Evolutionary conservation across 1,284 basidiomycete species (phyloP), one percentile per base, ranked within the genome.

Genomic region (Papiliotrema flavescens): DNA sequence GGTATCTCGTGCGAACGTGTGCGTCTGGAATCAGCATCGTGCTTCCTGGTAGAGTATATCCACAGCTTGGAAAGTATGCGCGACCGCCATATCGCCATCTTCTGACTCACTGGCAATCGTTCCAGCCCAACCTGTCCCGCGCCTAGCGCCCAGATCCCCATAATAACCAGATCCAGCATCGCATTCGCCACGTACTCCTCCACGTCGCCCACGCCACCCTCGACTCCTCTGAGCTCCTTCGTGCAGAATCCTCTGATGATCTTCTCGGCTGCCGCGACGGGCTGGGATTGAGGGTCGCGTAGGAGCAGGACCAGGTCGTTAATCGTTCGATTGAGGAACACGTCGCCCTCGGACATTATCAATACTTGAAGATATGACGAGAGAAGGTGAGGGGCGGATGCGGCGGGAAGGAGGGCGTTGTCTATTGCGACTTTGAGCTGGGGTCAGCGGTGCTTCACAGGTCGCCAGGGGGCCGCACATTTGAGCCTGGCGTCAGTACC

Each of bases 371-470:
- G 67, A 56, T 77, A 77, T 2, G 70, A 73, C 0, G 72, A 69
- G 20, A 77, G 68, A n/a, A 77, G 66, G 23, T 58, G 50, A 1
- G 71, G 63, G 22, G 67, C 62, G 45, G 64, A 47, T 36, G 61
- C 62, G 1, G 66, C 55, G 2, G 74, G 71, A 2, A 74, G 62
- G 17, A 76, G 66, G 32, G 76, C 69, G 47, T 75, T 66, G 55
- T 77, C 76, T 49, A 77, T 77, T 0, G 76, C 76, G 19, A 77
- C 62, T 60, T 77, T 77, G 50, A 77, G 69, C 75, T 76, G 42
- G 41, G 19, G 36, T 45, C 35, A 43, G 45, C 17, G 11, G 8
- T 24, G 14, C 17, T 40, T 19, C 20, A 46, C 8, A 4, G 20
- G 36, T 19, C 2, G 2, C 17, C 22, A 14, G 14, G 23, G 23